Base-by-base conservation (phyloP, 305 asterid species). In the Fraxinus paxiana region DNA sequence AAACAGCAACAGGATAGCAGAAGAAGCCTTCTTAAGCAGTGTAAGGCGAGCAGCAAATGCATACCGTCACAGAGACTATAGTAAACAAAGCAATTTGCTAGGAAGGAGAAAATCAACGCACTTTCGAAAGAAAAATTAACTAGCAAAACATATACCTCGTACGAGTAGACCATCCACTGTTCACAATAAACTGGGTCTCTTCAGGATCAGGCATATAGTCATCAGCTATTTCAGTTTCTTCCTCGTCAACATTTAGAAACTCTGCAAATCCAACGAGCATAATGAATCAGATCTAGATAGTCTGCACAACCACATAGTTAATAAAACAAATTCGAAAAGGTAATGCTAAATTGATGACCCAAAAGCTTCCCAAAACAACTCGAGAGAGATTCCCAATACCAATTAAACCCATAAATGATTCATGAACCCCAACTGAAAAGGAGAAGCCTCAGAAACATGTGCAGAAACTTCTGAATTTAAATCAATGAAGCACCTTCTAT, bases 81-180 rank as follows among this genome's bases (percentile, higher is more conserved):
- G 33, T 61, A 61, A 61, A 20, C 33, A 61, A 61, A 61, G 70
- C n/a, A 61, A 61, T 22, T 61, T 8, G 70, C 70, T 8, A 61
- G 70, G 70, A 61, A 22, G 70, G 70, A 22, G 70, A 61, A 61
- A 61, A 22, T 61, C 70, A 61, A 61, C 13, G 15, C 70, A 61
- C 33, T 61, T 61, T 20, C 6, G 2, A 61, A 61, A 61, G 70
- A 61, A 61, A 61, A 61, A 10, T 26, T 22, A 61, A 61, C 33
- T 26, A 26, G 56, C 22, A 30, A 46, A 24, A 51, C 10, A 70
- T 26, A 80, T 84, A 96, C 99, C 98, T 94, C 3, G 99, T 96
- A 80, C 98, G 98, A 22, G 99, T 92, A 80, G 99, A 96, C 98
- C 99, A 96, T 77, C 99, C 98, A 24, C 92, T 92, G 88, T 92